phyloP scores from a whole-genome alignment of 2,329 filamentous ascomycete species.

The Rhinocladiella mackenziei region DNA sequence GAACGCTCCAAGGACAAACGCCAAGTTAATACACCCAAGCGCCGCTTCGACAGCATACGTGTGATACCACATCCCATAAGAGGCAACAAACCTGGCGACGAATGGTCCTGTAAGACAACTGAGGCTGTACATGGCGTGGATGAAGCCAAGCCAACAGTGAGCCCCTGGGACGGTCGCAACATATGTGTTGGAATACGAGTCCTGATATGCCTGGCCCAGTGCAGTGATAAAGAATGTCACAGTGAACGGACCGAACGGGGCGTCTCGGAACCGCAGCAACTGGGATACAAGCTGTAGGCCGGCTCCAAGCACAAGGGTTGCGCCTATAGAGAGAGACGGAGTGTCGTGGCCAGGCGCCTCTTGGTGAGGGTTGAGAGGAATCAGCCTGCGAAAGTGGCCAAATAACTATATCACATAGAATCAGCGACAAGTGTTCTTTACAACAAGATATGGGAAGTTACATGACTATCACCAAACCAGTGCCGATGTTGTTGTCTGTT shows the following conservation, averaged over 20 bases:
- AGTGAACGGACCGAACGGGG: slow-evolving; percentile 36
- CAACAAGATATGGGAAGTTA: too few species aligned
- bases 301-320: slow-evolving; percentile 56
- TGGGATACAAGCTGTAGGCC: slow-evolving; percentile 47
- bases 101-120: slow-evolving; percentile 67
- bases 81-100: slow-evolving; percentile 62
- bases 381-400: slow-evolving; percentile 58
- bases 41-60: slow-evolving; percentile 68
- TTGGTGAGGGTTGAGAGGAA: slow-evolving; percentile 56
- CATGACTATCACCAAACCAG: slow-evolving; percentile 50
- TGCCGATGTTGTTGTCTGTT: slow-evolving; percentile 53
- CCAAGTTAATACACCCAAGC: slow-evolving; percentile 12
- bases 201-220: slow-evolving; percentile 40
- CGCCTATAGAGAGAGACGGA: slow-evolving; percentile 49
- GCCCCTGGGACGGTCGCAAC: slow-evolving; percentile 52
- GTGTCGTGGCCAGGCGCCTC: slow-evolving; percentile 49
- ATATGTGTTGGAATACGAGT: slow-evolving; percentile 33
- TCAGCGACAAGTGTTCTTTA: slow-evolving; percentile 4
- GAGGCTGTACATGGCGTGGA: slow-evolving; percentile 67
- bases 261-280: slow-evolving; percentile 36
- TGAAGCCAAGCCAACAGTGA: slow-evolving; percentile 67
- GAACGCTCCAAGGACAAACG: slow-evolving; percentile 47
- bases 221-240: slow-evolving; percentile 34
- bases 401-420: too few species aligned
- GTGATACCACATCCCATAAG: slow-evolving; percentile 57